Base-by-base conservation (phyloP, 805 yeast species). In the Wickerhamomyces subpelliculosus region DNA sequence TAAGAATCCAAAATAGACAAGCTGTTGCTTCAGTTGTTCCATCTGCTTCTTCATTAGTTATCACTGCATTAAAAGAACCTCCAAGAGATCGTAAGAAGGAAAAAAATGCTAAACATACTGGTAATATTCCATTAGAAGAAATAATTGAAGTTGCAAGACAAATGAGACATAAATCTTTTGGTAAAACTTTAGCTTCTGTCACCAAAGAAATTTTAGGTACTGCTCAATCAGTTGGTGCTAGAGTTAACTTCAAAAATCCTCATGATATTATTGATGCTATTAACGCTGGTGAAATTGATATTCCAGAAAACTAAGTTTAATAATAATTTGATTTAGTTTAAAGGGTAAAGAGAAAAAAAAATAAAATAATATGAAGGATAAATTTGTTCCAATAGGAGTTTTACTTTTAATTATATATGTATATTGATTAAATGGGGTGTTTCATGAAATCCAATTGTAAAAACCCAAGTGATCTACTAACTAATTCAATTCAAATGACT, bases 21-120 rank as follows among this genome's bases (percentile, higher is more conserved):
- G 98, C 98, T 63, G 75, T 82, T 58, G 95, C 94, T 60, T 87
- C 97, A 48, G 97, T 93, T 70, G 98, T 93, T 48, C 98, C 98
- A 75, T 82, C 97, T 70, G 98, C 98, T 60, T 90, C 97, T 44
- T 88, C 98, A 58, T 81, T 93, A 64, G 96, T 93, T 68, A 93
- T 93, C 73, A 87, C 96, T 68, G 98, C 98, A 59, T 80, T 93
- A 68, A 93, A 93, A 81, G 98, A 93, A 80, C 88, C 98, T 59
- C 96, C 96, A 68, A 90, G 98, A 85, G 98, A 93, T 83, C 84
- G 96, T 80, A 93, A 93, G 94, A 93, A 93, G 95, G 97, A 93
- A 69, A 93, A 93, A 93, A 90, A 93, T 78, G 85, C 93, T 72
- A 88, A 89, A 81, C 98, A 93, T 86, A 81, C 80, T 69, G 98